phyloP scores from a whole-genome alignment of 768 basidiomycete species.

The Suillus ampliporus region DNA sequence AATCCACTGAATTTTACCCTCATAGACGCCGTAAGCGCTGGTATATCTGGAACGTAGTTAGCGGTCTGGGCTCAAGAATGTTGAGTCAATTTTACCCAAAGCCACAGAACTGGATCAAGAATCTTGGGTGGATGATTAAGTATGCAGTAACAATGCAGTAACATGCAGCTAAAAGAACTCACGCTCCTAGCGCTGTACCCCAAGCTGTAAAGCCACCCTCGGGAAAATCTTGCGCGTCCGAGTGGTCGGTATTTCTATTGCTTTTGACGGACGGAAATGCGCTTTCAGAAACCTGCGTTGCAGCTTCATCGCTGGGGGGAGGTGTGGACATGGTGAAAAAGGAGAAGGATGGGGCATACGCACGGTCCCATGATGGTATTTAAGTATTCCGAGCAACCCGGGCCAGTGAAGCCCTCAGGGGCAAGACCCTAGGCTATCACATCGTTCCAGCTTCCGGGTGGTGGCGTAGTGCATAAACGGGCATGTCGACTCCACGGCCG shows the following conservation, averaged over 20 bases:
- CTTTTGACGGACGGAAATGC: neutral
- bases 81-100: constrained; percentile 33
- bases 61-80: neutral
- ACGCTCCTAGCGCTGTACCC: constrained; percentile 30
- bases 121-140: constrained; percentile 22
- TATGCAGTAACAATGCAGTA: neutral
- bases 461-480: neutral
- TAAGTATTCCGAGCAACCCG: neutral
- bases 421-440: neutral
- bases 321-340: neutral
- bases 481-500: neutral
- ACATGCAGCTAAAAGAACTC: constrained; percentile 10
- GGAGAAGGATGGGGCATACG: neutral
- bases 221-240: constrained; percentile 12
- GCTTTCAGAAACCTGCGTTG: too few relatives aligned
- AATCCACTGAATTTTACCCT: constrained; percentile 30
- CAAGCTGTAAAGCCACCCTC: constrained; percentile 35
- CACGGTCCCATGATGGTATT: neutral
- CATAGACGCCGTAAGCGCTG: constrained; percentile 47
- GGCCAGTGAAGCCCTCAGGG: neutral
- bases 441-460: neutral
- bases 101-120: constrained; percentile 44
- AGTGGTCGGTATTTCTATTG: neutral
- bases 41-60: constrained; percentile 31
- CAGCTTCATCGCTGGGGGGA: neutral